A percentile compares a stretch with the other conserved stretches of the same genome.
Evolutionary conservation across 2,329 filamentous ascomycete genomes (phyloP).

Genomic region (Septoria petroselini): DNA sequence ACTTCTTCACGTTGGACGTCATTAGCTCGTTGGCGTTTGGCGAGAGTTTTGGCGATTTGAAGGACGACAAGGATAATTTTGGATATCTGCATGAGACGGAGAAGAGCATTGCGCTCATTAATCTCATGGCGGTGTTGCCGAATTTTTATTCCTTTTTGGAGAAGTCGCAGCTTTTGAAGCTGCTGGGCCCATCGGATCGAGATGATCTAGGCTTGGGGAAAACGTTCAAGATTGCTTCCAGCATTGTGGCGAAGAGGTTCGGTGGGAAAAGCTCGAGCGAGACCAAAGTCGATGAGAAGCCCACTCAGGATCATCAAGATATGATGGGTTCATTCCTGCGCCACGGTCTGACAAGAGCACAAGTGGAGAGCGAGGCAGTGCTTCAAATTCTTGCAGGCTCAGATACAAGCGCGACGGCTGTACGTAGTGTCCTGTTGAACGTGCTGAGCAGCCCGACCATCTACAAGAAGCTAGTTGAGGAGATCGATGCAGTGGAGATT

Average conservation of each 20-base stretch:
- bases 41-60: constrained; percentile 12
- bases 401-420: constrained; percentile 51
- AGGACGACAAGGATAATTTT: constrained; percentile 6
- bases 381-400: constrained; percentile 42
- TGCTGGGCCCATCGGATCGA: constrained; percentile 9
- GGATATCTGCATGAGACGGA: constrained; percentile 9
- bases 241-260: constrained; percentile 4
- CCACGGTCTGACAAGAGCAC: constrained; percentile 10
- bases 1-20: constrained; percentile 19
- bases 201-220: constrained; percentile 14
- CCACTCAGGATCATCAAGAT: constrained; percentile 11
- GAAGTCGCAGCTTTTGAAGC: constrained; percentile 4
- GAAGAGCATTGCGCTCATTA: constrained; percentile 8
- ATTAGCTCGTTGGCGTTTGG: constrained; percentile 18
- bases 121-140: constrained; percentile 11
- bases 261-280: neutral
- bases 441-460: constrained; percentile 29
- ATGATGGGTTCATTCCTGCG: constrained; percentile 21
- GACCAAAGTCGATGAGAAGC: neutral
- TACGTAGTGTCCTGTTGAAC: constrained; percentile 30
- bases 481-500: constrained; percentile 40
- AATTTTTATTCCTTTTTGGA: constrained; percentile 13
- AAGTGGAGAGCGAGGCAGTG: constrained; percentile 17
- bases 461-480: constrained; percentile 47
- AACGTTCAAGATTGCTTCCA: constrained; percentile 6